Evolutionary conservation across 371 early-diverging fungal genomes (phyloP).

Genomic region (Mucor plumbeus): DNA sequence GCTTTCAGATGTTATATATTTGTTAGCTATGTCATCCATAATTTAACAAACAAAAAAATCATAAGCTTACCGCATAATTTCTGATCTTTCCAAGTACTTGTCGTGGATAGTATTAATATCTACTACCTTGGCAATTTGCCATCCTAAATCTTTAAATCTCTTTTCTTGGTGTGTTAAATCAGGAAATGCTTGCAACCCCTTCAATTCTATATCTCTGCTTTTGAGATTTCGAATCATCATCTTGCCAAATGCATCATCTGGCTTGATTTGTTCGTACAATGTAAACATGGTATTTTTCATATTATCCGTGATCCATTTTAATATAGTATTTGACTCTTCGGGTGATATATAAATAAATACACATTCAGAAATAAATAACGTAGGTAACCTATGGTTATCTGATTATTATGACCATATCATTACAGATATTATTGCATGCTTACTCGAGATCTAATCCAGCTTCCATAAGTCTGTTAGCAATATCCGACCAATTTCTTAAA

Average conservation of each 20-base stretch:
- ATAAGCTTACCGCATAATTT: slow-evolving; percentile 57
- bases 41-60: not conserved
- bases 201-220: slow-evolving; percentile 73
- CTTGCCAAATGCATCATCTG: slow-evolving; percentile 89
- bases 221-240: slow-evolving; percentile 90
- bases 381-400: slow-evolving; percentile 63
- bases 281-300: slow-evolving; percentile 64
- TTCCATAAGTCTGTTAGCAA: slow-evolving; percentile 63
- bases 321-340: slow-evolving; percentile 62
- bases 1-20: slow-evolving; percentile 36
- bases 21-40: not conserved
- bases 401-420: not conserved
- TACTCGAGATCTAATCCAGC: slow-evolving; percentile 76
- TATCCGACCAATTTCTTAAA: slow-evolving; percentile 64
- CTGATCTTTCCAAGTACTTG: slow-evolving; percentile 46
- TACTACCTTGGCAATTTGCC: slow-evolving; percentile 68
- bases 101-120: slow-evolving; percentile 79
- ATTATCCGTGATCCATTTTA: slow-evolving; percentile 70
- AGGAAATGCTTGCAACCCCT: slow-evolving; percentile 78
- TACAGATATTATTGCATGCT: not conserved
- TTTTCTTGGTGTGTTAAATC: slow-evolving; percentile 69
- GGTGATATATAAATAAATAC: slow-evolving; percentile 88
- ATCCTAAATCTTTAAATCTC: slow-evolving; percentile 67
- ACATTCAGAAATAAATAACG: slow-evolving; percentile 91
- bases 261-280: slow-evolving; percentile 90